Evolutionary conservation across 768 basidiomycete species (phyloP).

Genomic region (Trametes cingulata): DNA sequence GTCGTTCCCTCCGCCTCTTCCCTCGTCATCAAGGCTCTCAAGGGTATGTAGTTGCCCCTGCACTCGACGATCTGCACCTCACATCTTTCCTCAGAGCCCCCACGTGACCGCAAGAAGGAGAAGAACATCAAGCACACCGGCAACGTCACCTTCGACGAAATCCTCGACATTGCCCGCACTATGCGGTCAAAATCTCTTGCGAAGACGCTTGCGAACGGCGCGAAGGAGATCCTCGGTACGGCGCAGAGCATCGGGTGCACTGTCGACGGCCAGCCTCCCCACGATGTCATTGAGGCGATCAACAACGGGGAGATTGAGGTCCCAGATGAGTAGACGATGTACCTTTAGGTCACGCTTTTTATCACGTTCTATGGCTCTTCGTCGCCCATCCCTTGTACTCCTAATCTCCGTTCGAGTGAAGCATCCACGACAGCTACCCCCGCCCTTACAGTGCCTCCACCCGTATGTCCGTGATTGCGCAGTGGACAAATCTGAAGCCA

Average conservation of each 20-base stretch:
- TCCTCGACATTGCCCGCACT: slow-evolving; percentile 92
- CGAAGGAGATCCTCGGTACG: slow-evolving; percentile 98
- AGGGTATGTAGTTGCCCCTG: slow-evolving; percentile 67
- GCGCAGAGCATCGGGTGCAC: slow-evolving; percentile 98
- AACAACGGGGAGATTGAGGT: slow-evolving; percentile 83
- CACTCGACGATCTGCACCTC: background rate
- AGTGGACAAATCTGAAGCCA: no score
- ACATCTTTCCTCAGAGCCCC: slow-evolving; percentile 76
- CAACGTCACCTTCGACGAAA: slow-evolving; percentile 92
- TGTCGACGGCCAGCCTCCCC: slow-evolving; percentile 88
- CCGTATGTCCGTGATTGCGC: no score
- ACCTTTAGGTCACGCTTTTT: slow-evolving; percentile 18
- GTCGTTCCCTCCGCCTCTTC: slow-evolving; percentile 98
- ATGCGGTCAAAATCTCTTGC: slow-evolving; percentile 95
- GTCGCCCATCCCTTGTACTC: background rate
- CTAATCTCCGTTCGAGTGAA: no score
- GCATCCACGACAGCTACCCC: no score
- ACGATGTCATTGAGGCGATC: slow-evolving; percentile 90
- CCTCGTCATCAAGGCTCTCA: slow-evolving; percentile 96
- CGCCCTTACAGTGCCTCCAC: no score
- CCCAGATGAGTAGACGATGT: slow-evolving; percentile 70
- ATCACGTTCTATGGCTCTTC: slow-evolving; percentile 13
- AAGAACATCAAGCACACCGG: slow-evolving; percentile 99
- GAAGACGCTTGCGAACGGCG: slow-evolving; percentile 84
- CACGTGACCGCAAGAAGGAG: slow-evolving; percentile 99